Evolutionary conservation across 768 basidiomycete genomes (phyloP).

Genomic region (Amanita phalloides): DNA sequence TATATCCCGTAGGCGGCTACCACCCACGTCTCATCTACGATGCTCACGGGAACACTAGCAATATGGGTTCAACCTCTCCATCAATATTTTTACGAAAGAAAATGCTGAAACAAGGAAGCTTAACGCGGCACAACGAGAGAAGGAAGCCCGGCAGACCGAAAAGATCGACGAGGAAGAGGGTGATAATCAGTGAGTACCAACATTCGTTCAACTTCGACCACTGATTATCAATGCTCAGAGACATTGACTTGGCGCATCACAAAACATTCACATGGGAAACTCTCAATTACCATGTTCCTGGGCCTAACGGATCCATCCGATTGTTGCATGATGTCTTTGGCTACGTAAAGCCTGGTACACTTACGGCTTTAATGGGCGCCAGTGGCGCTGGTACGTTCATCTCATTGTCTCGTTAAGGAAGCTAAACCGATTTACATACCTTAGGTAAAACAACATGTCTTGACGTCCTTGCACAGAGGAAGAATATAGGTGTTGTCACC

Average conservation of each 20-base stretch:
- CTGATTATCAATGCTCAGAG: constrained; percentile 1
- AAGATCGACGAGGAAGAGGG: constrained; percentile 16
- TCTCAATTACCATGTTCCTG: constrained; percentile 69
- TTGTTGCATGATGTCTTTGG: constrained; percentile 71
- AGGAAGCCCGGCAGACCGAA: constrained; percentile 31
- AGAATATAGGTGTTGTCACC: constrained; percentile 56
- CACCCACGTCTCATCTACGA: not conserved
- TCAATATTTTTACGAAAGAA: constrained; percentile 55
- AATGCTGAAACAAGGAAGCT: constrained; percentile 38
- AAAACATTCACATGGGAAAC: constrained; percentile 77
- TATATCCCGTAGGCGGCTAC: constrained; percentile 38
- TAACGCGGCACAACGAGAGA: constrained; percentile 41
- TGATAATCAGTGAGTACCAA: constrained; percentile 7
- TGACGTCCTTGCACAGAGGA: constrained; percentile 63
- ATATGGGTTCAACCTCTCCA: constrained; percentile 36
- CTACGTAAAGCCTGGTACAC: constrained; percentile 77
- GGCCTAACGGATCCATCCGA: constrained; percentile 44
- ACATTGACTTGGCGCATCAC: constrained; percentile 16
- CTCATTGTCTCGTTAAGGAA: constrained; percentile 1
- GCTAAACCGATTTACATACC: not conserved
- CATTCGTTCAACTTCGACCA: not conserved
- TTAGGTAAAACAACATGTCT: constrained; percentile 68
- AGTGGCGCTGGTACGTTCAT: constrained; percentile 52
- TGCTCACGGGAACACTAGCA: constrained; percentile 21
- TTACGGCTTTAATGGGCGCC: constrained; percentile 85